These are phyloP conservation scores for Sutorius eximius DNA, from an alignment of 1,284 basidiomycete species.

Conservation along the genomic window DNA sequence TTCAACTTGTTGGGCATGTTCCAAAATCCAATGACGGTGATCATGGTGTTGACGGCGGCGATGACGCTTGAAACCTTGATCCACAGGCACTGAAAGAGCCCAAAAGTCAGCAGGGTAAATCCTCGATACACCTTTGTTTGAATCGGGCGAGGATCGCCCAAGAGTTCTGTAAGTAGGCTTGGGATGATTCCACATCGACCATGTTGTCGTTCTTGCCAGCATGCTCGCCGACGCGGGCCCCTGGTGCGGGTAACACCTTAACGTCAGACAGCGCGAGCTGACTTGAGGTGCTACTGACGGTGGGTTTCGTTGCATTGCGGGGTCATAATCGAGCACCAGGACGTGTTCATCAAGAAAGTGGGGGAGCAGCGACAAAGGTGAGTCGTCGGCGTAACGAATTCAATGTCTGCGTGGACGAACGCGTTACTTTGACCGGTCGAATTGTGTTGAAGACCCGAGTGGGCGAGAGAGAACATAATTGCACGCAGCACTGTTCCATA, in stretches of 20 bases:
- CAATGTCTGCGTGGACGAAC: slow-evolving; percentile 70
- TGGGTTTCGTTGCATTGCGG: slow-evolving; percentile 36
- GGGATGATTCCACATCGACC: slow-evolving; percentile 36
- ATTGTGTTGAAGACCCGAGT: slow-evolving; percentile 43
- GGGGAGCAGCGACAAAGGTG: slow-evolving; percentile 60
- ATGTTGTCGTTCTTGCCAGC: slow-evolving; percentile 58
- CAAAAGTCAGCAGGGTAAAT: slow-evolving; percentile 62
- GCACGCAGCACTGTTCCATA: too few relatives aligned
- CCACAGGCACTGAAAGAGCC: slow-evolving; percentile 74
- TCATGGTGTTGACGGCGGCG: slow-evolving; percentile 70
- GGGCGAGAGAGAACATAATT: slow-evolving; percentile 64
- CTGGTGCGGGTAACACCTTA: slow-evolving; percentile 69
- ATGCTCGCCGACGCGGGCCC: slow-evolving; percentile 50
- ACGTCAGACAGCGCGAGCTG: slow-evolving; percentile 58
- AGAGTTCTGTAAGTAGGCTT: slow-evolving; percentile 47
- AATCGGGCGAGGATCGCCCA: slow-evolving; percentile 55
- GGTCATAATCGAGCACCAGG: slow-evolving; percentile 66
- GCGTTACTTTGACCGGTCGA: slow-evolving; percentile 35
- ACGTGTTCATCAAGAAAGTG: slow-evolving; percentile 62
- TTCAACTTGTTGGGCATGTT: slow-evolving; percentile 81
- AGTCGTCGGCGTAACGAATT: slow-evolving; percentile 78
- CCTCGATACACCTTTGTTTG: slow-evolving; percentile 55
- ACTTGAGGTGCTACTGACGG: slow-evolving; percentile 62
- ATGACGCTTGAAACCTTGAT: slow-evolving; percentile 77
- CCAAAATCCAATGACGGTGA: slow-evolving; percentile 84